phyloP scores from a whole-genome alignment of 2,329 filamentous ascomycete genomes.

The Talaromyces sp. region DNA sequence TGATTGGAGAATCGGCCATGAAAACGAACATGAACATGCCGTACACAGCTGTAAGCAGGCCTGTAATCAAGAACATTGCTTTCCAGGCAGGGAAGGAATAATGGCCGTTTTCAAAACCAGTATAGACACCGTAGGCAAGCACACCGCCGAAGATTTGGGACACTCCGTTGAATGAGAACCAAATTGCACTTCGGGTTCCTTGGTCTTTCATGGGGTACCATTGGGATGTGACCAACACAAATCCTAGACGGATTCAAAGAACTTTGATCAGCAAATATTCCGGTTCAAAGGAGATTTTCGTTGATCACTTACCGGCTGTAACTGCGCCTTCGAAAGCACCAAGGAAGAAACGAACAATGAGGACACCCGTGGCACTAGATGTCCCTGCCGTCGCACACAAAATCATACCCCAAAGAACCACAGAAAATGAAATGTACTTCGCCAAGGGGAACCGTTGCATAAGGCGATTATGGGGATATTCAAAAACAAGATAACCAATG shows the following conservation, averaged over 20 bases:
- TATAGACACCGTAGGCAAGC: not conserved
- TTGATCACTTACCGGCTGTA: not conserved
- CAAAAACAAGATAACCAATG: not conserved
- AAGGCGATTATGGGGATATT: not conserved
- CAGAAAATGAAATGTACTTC: not conserved
- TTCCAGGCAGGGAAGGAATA: not conserved
- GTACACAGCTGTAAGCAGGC: not conserved
- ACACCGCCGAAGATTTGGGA: conserved; percentile 2
- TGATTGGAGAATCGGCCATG: not conserved
- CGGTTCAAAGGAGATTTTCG: too few species aligned
- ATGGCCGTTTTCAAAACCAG: not conserved
- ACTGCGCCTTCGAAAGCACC: not conserved
- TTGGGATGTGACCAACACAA: not conserved
- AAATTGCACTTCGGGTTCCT: not conserved
- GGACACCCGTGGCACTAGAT: not conserved
- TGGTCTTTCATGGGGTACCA: not conserved
- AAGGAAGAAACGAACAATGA: not conserved
- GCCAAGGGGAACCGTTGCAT: not conserved
- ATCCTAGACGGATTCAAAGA: not conserved
- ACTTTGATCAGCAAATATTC: too few species aligned
- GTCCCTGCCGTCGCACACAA: not conserved
- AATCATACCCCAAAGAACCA: not conserved
- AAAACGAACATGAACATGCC: conserved; percentile 7
- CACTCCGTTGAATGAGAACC: conserved; percentile 1
- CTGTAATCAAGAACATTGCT: not conserved